Conservation (phyloP, 192 early-diverging fungal genomes). For the Phlyctochytrium planicorne region DNA sequence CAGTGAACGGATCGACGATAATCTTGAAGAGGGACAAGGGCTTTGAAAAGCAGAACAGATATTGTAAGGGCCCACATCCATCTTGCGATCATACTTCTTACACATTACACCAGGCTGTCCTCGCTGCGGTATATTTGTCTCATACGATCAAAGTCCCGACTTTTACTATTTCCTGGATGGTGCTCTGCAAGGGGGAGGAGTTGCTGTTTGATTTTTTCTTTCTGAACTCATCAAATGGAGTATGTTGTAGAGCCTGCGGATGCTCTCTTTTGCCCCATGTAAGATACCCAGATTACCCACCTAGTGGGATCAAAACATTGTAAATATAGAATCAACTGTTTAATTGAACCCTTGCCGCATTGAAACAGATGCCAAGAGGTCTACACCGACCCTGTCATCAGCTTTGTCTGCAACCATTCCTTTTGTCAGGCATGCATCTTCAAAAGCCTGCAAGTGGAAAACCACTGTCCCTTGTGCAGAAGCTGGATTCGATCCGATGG, state of each 20-base stretch:
- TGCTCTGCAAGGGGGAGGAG: constrained; percentile 3
- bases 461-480: constrained; percentile 61
- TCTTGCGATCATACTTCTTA: neutral
- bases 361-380: constrained; percentile 64
- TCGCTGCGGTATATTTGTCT: constrained; percentile 20
- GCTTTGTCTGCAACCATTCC: constrained; percentile 58
- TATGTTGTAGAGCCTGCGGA: neutral
- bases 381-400: constrained; percentile 57
- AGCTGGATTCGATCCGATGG: constrained; percentile 21
- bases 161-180: constrained; percentile 24
- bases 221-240: neutral
- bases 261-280: neutral
- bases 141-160: constrained; percentile 23
- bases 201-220: neutral
- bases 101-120: too few relatives aligned
- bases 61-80: neutral
- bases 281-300: neutral
- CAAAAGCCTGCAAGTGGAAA: constrained; percentile 52
- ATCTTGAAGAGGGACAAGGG: constrained; percentile 16
- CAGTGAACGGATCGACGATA: constrained; percentile 5
- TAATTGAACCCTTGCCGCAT: too few relatives aligned
- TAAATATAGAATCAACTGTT: neutral
- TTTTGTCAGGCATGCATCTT: constrained; percentile 61
- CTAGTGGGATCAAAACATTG: neutral
- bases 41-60: constrained; percentile 19